Conservation (phyloP, 1,284 basidiomycete genomes). For the Ustilago nuda region DNA sequence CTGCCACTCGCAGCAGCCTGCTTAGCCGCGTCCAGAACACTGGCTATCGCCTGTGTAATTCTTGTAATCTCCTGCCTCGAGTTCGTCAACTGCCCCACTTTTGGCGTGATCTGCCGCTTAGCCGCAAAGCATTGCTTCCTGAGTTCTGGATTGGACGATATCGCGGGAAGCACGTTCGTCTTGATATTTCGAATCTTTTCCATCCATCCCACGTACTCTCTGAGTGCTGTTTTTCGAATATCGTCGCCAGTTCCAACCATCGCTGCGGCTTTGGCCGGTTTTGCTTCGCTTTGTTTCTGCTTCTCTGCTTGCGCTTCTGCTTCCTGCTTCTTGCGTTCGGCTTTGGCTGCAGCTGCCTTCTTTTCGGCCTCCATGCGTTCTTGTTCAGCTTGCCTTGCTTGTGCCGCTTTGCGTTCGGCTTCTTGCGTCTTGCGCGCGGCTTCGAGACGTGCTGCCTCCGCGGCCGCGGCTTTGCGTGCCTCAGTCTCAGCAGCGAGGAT, state of each 20-base stretch:
- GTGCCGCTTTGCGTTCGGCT: constrained; percentile 55
- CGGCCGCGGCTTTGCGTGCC: constrained; percentile 44
- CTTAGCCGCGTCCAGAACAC: constrained; percentile 71
- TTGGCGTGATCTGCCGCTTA: constrained; percentile 87
- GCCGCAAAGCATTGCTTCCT: constrained; percentile 72
- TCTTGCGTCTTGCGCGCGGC: constrained; percentile 55
- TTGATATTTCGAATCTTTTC: constrained; percentile 76
- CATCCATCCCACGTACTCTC: constrained; percentile 57
- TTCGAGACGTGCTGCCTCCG: constrained; percentile 55
- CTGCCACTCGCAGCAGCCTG: constrained; percentile 65
- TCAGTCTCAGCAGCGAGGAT: constrained; percentile 62
- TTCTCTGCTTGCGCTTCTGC: constrained; percentile 42
- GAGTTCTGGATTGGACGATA: constrained; percentile 76
- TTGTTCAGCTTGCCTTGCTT: constrained; percentile 56
- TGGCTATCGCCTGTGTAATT: constrained; percentile 79
- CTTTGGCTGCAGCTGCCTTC: constrained; percentile 48
- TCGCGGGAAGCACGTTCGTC: constrained; percentile 77
- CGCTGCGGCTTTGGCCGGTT: constrained; percentile 30
- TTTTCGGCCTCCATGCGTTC: constrained; percentile 58
- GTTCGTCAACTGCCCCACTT: constrained; percentile 91
- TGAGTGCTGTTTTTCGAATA: constrained; percentile 39
- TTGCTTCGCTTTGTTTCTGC: constrained; percentile 45
- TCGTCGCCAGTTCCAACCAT: constrained; percentile 50
- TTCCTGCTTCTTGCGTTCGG: constrained; percentile 29
- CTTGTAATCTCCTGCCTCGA: constrained; percentile 77